Evolutionary conservation across 305 asterid genomes (phyloP).

Genomic region (Caryopteris hybrid): DNA sequence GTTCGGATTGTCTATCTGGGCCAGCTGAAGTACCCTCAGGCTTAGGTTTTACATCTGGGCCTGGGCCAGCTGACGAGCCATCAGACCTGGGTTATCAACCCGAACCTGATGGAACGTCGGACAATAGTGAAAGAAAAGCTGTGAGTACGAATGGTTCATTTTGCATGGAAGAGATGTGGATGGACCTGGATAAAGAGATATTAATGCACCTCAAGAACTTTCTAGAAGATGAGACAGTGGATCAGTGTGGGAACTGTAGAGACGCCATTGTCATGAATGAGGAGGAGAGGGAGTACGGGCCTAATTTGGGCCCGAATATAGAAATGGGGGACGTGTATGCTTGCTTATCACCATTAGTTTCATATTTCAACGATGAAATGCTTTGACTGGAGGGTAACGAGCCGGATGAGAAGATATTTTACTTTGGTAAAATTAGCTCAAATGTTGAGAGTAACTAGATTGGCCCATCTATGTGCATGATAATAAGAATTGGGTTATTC

Average conservation of each 20-base stretch:
- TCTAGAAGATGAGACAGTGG: background rate
- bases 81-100: background rate
- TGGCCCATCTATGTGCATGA: background rate
- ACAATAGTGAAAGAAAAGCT: no score
- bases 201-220: slow-evolving; percentile 13
- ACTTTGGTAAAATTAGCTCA: slow-evolving; percentile 24
- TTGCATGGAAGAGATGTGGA: no score
- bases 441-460: background rate
- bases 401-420: slow-evolving; percentile 1
- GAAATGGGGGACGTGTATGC: background rate
- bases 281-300: slow-evolving; percentile 2
- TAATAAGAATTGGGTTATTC: background rate
- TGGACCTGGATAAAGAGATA: slow-evolving; percentile 15
- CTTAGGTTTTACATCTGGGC: background rate
- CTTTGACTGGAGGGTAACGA: slow-evolving; percentile 9
- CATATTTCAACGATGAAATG: slow-evolving; percentile 21
- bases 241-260: background rate
- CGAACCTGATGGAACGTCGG: background rate
- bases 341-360: slow-evolving; percentile 20
- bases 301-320: slow-evolving; percentile 3
- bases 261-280: background rate
- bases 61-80: background rate
- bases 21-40: background rate
- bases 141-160: no score
- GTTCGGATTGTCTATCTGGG: no score